Conservation (phyloP, 306 rosid species). For the Boehmeria nivea region DNA sequence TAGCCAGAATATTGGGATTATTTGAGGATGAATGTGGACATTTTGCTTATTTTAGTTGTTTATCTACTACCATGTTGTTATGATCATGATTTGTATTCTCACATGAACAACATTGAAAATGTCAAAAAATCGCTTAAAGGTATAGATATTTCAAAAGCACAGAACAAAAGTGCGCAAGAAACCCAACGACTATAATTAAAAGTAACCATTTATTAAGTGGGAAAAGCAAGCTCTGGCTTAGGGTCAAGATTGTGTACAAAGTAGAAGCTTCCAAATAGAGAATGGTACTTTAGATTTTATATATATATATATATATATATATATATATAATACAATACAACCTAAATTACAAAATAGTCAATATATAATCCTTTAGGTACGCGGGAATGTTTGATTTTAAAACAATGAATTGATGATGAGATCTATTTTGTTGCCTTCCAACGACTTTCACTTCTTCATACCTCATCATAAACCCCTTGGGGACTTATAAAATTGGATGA, state of each 20-base stretch:
- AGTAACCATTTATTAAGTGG: background rate
- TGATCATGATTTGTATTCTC: too few species aligned
- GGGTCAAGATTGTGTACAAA: background rate
- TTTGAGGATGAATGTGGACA: background rate
- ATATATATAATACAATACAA: too few species aligned
- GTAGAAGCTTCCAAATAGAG: background rate
- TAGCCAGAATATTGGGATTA: too few species aligned
- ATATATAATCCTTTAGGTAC: background rate
- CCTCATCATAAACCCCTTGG: background rate
- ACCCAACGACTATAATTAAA: background rate
- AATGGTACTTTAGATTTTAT: background rate
- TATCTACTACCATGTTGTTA: background rate
- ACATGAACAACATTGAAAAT: background rate
- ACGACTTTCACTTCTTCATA: background rate
- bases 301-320: too few species aligned
- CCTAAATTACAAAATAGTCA: background rate
- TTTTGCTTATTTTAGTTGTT: background rate
- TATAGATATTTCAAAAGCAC: background rate
- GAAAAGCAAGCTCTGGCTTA: background rate
- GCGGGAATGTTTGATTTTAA: too few species aligned
- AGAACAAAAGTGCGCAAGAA: background rate
- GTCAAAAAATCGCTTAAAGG: background rate
- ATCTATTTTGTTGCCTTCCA: background rate
- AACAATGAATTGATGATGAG: background rate
- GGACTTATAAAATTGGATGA: too few species aligned